These are phyloP conservation scores for Alternaria rosae DNA, from an alignment of 2,329 filamentous ascomycete species.

Conservation along the genomic window DNA sequence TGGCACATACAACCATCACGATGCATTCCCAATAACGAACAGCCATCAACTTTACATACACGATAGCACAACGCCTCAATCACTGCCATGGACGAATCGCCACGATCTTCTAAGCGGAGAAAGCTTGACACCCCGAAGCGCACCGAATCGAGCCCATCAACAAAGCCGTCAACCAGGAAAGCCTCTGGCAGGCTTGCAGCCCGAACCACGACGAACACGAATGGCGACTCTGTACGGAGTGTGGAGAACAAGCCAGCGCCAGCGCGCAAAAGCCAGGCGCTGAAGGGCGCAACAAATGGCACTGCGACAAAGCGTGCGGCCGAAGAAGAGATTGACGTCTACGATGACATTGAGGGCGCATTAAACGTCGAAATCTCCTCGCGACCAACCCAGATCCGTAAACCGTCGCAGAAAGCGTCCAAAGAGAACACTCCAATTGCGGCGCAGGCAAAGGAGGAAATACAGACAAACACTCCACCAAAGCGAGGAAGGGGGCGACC, in stretches of 20 bases:
- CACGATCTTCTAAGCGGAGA: slow-evolving; percentile 47
- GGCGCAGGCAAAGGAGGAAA: slow-evolving; percentile 16
- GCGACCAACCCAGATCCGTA: slow-evolving; percentile 3
- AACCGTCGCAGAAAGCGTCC: slow-evolving; percentile 12
- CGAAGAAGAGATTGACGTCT: slow-evolving; percentile 45
- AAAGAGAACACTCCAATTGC: slow-evolving; percentile 14
- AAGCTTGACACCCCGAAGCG: slow-evolving; percentile 42
- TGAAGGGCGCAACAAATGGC: slow-evolving; percentile 21
- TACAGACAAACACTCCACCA: slow-evolving; percentile 23
- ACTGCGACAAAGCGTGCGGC: slow-evolving; percentile 12
- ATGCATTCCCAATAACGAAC: slow-evolving; percentile 3
- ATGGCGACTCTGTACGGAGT: slow-evolving; percentile 14
- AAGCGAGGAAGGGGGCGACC: slow-evolving; percentile 27
- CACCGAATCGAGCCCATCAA: slow-evolving; percentile 30
- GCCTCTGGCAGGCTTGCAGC: slow-evolving; percentile 31
- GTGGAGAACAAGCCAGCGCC: slow-evolving; percentile 17
- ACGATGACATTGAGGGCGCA: slow-evolving; percentile 56
- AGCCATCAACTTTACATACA: background rate
- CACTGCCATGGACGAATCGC: slow-evolving; percentile 42
- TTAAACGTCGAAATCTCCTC: slow-evolving; percentile 36
- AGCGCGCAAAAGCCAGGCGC: slow-evolving; percentile 10
- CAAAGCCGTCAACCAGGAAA: slow-evolving; percentile 28
- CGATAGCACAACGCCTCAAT: background rate
- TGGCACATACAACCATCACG: slow-evolving; percentile 13
- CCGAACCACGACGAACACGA: slow-evolving; percentile 22